These are phyloP conservation scores for Byssothecium circinans DNA, from an alignment of 2,329 filamentous ascomycete species.

Conservation along the genomic window DNA sequence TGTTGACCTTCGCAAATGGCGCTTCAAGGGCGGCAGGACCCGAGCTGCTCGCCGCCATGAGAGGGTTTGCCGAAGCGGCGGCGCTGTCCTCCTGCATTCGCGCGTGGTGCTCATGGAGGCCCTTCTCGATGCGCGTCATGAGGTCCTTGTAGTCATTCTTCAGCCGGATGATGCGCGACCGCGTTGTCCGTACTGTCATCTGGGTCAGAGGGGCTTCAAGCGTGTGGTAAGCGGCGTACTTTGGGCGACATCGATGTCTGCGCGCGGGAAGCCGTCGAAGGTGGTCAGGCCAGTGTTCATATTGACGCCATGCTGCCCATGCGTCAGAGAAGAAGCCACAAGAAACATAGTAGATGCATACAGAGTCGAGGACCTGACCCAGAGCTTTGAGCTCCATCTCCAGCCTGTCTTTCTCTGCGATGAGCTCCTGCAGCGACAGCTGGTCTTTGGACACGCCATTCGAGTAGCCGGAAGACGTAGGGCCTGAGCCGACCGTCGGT, in stretches of 20 bases:
- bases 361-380: slow-evolving; percentile 83
- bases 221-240: slow-evolving; percentile 58
- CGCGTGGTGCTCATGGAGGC: slow-evolving; percentile 90
- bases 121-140: slow-evolving; percentile 80
- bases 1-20: slow-evolving; percentile 89
- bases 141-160: slow-evolving; percentile 92
- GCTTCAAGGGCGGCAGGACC: slow-evolving; percentile 52
- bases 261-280: slow-evolving; percentile 85
- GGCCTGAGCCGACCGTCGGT: slow-evolving; percentile 76
- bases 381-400: slow-evolving; percentile 87
- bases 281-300: slow-evolving; percentile 91
- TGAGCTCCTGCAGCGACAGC: slow-evolving; percentile 76
- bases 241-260: slow-evolving; percentile 93
- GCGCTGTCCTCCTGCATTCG: slow-evolving; percentile 55
- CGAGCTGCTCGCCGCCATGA: slow-evolving; percentile 26
- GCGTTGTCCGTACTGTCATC: slow-evolving; percentile 79
- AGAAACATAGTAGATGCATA: slow-evolving; percentile 48
- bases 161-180: slow-evolving; percentile 83
- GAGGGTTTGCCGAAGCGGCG: slow-evolving; percentile 21
- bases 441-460: slow-evolving; percentile 65
- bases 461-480: slow-evolving; percentile 60
- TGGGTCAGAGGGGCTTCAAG: slow-evolving; percentile 14
- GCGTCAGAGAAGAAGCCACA: slow-evolving; percentile 22
- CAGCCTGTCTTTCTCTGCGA: slow-evolving; percentile 78
- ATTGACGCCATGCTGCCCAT: slow-evolving; percentile 78